A percentile compares a stretch with the other conserved stretches of the same genome.
Conservation (phyloP, 208 protist genomes). For the Angomonas ambiguus region DNA sequence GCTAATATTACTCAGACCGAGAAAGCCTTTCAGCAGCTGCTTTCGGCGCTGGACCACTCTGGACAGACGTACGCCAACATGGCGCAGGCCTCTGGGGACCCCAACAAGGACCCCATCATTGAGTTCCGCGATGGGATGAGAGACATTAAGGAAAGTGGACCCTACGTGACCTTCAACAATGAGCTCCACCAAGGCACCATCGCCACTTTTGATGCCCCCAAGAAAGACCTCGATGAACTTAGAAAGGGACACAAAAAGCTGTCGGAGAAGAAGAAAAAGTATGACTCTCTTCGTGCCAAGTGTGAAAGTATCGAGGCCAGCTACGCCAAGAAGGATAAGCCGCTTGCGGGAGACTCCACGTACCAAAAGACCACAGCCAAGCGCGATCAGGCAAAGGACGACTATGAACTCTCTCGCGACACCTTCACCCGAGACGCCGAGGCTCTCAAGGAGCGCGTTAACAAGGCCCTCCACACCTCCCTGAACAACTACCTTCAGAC, state of each 20-base stretch:
- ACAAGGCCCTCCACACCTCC: constrained; percentile 22
- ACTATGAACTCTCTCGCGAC: constrained; percentile 28
- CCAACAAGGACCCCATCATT: constrained; percentile 19
- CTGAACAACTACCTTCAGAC: constrained; percentile 53
- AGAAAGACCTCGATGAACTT: constrained; percentile 30
- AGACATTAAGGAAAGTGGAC: constrained; percentile 50
- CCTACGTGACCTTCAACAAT: constrained; percentile 48
- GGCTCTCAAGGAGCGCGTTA: constrained; percentile 23
- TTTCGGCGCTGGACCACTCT: constrained; percentile 47
- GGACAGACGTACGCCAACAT: constrained; percentile 44
- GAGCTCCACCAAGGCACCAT: constrained; percentile 41
- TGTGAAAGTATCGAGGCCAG: constrained; percentile 50
- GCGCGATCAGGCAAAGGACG: constrained; percentile 35
- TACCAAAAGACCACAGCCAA: constrained; percentile 46
- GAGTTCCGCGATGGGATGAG: constrained; percentile 50
- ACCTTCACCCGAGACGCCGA: constrained; percentile 25
- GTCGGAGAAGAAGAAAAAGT: constrained; percentile 34
- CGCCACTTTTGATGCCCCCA: constrained; percentile 20
- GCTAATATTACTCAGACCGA: constrained; percentile 41
- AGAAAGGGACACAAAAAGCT: constrained; percentile 33
- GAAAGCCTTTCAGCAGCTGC: constrained; percentile 44
- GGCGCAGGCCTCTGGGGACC: constrained; percentile 21
- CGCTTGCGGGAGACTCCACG: constrained; percentile 31
- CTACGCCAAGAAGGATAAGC: constrained; percentile 70
- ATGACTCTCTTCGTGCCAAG: constrained; percentile 44